Evolutionary conservation across 257 asterid species (phyloP).

Genomic region (Solanum bukasovii): DNA sequence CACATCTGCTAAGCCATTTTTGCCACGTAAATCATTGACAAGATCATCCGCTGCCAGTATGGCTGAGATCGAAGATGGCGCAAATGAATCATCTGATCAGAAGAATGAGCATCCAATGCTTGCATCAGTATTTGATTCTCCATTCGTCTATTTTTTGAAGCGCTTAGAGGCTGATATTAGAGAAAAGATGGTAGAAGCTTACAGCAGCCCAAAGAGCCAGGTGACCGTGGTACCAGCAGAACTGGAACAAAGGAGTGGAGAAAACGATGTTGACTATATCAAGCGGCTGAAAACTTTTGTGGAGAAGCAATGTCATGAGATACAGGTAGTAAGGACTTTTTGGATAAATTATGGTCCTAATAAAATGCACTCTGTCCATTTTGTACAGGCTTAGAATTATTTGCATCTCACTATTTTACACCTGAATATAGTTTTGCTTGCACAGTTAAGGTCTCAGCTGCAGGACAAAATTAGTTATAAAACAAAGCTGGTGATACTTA

Average conservation of each 20-base stretch:
- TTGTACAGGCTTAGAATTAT: not conserved
- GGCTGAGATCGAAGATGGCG: constrained; percentile 79
- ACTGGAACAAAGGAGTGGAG: constrained; percentile 64
- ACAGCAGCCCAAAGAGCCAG: constrained; percentile 78
- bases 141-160: constrained; percentile 55
- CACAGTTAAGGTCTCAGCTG: not conserved
- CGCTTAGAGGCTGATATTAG: constrained; percentile 61
- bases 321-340: constrained; percentile 67
- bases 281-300: constrained; percentile 56
- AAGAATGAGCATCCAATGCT: constrained; percentile 69
- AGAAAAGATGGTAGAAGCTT: constrained; percentile 57
- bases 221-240: constrained; percentile 81
- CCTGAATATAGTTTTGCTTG: not conserved
- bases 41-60: constrained; percentile 78
- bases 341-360: not conserved
- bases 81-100: constrained; percentile 42
- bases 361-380: not conserved
- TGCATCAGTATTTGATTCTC: constrained; percentile 53
- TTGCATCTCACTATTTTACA: not conserved
- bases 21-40: constrained; percentile 54
- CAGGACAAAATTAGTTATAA: not conserved
- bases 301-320: constrained; percentile 90
- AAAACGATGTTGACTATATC: constrained; percentile 62
- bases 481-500: not conserved
- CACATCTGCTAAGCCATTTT: constrained; percentile 53